Evolutionary conservation across 1,284 basidiomycete species (phyloP), one percentile per base, ranked within the genome.

Genomic region (Sporisorium sorghi): DNA sequence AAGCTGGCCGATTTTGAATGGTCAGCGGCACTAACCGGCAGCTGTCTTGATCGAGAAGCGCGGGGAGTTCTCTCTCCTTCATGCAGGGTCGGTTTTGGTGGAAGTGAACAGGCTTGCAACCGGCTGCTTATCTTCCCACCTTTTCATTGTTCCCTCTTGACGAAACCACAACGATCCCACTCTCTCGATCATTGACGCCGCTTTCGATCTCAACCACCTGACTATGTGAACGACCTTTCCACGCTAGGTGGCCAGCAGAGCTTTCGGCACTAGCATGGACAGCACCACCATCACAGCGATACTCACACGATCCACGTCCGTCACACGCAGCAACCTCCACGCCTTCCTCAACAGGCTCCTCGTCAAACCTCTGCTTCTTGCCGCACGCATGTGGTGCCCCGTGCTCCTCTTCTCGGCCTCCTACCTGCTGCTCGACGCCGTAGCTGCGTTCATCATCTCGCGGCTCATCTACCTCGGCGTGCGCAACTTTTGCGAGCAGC

Each of bases 361-460:
- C 37, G 4, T 26, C 2, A n/a, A 35, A 6, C 21, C 42, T 17
- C 32, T 44, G 3, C 44, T 32, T 5, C 14, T 32, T 1, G n/a
- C 7, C 19, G 19, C 47, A 39, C 67, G 67, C n/a, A 70, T 70
- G 67, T 59, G 61, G 61, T 55, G 47, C 42, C 64, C 64, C 28
- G 40, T 73, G 30, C 54, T 68, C 54, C 33, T 58, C 24, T 63
- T 73, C 37, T 73, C 65, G 14, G 60, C 51, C 21, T 68, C 71
- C 15, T 68, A 73, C 51, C 46, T 73, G 42, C 55, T 73, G 3
- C 65, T 73, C 35, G 71, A 73, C 52, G 65, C 65, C 17, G 52
- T 73, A 2, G 55, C 49, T 9, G 71, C 59, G 11, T 57, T 69
- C 15, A 48, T 63, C 65, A 64, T 73, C 50, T 60, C 71, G 3